Conservation (phyloP, 805 yeast genomes). For the Yarrowia sp. region DNA sequence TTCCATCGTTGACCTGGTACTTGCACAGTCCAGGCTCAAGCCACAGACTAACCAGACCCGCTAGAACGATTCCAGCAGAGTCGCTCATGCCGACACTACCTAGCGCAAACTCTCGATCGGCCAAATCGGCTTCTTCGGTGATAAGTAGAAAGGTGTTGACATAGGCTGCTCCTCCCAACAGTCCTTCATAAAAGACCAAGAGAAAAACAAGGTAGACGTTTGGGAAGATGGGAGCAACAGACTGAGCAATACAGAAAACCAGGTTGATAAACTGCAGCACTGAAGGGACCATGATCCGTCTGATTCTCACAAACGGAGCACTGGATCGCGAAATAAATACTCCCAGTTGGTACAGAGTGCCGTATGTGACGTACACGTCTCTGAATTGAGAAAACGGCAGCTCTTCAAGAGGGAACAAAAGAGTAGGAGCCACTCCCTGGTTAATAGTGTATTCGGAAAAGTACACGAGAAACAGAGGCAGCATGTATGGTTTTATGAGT, state of each 20-base stretch:
- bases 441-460: constrained; percentile 83
- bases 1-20: constrained; percentile 66
- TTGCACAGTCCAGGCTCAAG: constrained; percentile 71
- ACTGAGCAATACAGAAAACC: constrained; percentile 57
- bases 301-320: constrained; percentile 59
- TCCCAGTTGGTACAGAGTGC: constrained; percentile 86
- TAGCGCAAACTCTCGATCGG: constrained; percentile 71
- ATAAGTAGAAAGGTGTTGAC: constrained; percentile 84
- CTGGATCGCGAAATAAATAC: constrained; percentile 91
- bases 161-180: constrained; percentile 87
- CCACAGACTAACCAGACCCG: constrained; percentile 73
- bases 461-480: constrained; percentile 82
- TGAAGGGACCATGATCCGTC: constrained; percentile 59
- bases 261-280: constrained; percentile 67
- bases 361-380: constrained; percentile 88
- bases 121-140: constrained; percentile 52
- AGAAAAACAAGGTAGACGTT: constrained; percentile 60
- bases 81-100: constrained; percentile 85
- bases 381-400: constrained; percentile 70
- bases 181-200: constrained; percentile 76
- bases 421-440: constrained; percentile 88
- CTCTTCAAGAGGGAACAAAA: constrained; percentile 68
- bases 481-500: constrained; percentile 54
- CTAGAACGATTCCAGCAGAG: constrained; percentile 76
- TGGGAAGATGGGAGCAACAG: constrained; percentile 56